These are phyloP conservation scores for Arthrobotrys sinensis DNA, from an alignment of 2,329 filamentous ascomycete species.

Conservation along the genomic window DNA sequence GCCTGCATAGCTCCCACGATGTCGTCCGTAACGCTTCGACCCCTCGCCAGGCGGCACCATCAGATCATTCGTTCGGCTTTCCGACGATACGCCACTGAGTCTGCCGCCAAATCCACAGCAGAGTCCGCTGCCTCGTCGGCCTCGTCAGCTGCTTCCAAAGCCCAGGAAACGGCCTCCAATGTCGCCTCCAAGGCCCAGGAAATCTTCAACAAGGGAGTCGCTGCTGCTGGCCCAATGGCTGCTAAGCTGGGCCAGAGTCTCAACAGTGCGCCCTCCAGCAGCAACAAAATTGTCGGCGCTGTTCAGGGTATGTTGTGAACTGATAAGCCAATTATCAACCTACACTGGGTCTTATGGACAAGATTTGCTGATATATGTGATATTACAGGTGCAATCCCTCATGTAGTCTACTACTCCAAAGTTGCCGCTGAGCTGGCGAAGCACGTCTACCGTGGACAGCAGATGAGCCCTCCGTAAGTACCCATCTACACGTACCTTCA, in stretches of 20 bases:
- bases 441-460: conserved; percentile 87
- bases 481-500: not conserved
- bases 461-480: conserved; percentile 95
- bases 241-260: conserved; percentile 63
- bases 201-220: conserved; percentile 67
- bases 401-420: conserved; percentile 90
- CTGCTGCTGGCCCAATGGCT: conserved; percentile 68
- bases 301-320: conserved; percentile 81
- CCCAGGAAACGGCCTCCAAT: conserved; percentile 63
- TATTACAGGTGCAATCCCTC: conserved; percentile 82
- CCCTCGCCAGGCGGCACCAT: conserved; percentile 57
- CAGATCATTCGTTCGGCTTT: conserved; percentile 55
- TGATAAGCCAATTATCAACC: conserved; percentile 17
- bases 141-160: conserved; percentile 45
- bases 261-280: conserved; percentile 78
- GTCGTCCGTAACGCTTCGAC: conserved; percentile 52
- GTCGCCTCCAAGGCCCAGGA: conserved; percentile 66
- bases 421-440: conserved; percentile 89
- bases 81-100: conserved; percentile 56
- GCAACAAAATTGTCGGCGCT: conserved; percentile 85
- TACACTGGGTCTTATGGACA: conserved; percentile 2
- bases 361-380: conserved; percentile 16
- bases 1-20: conserved; percentile 25
- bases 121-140: conserved; percentile 53
- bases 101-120: conserved; percentile 56